Conservation (phyloP, 2,329 filamentous ascomycete species). For the Scorias spongiosa region DNA sequence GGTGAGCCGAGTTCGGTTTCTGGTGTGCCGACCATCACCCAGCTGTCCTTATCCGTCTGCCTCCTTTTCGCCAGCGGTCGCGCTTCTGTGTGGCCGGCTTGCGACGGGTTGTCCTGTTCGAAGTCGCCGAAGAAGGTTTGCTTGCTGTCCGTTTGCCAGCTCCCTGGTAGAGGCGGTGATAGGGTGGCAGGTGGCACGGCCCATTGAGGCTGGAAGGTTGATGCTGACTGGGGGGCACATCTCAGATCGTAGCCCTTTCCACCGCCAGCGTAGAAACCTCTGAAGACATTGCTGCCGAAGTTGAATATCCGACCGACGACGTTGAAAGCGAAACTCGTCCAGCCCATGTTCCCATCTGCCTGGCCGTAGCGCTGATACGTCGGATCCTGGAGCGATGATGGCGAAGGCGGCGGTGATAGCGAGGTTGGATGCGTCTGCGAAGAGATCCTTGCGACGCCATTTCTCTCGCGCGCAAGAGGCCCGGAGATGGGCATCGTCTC, state of each 20-base stretch:
- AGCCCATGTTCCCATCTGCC: conserved; percentile 21
- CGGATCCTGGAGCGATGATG: not conserved
- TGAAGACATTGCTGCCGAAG: conserved; percentile 63
- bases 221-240: conserved; percentile 4
- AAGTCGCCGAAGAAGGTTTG: conserved; percentile 25
- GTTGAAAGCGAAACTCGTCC: conserved; percentile 44
- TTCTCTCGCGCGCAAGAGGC: conserved; percentile 21
- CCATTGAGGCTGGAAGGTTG: conserved; percentile 5
- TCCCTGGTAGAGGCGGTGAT: conserved; percentile 36
- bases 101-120: conserved; percentile 26
- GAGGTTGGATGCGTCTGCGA: conserved; percentile 1
- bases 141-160: conserved; percentile 37
- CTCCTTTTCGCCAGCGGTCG: conserved; percentile 27
- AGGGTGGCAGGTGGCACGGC: conserved; percentile 4
- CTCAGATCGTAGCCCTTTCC: conserved; percentile 53
- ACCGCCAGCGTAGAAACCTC: conserved; percentile 74
- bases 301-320: conserved; percentile 67
- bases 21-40: conserved; percentile 31
- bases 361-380: not conserved
- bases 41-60: conserved; percentile 32
- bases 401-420: conserved; percentile 3
- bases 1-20: conserved; percentile 40
- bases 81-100: conserved; percentile 6
- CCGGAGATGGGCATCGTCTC: conserved; percentile 7
- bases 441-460: conserved; percentile 15